Percentiles rank a stretch among this genome's conserved stretches.
phyloP scores from a whole-genome alignment of 1,284 basidiomycete species.

The Leucoagaricus sp. region DNA sequence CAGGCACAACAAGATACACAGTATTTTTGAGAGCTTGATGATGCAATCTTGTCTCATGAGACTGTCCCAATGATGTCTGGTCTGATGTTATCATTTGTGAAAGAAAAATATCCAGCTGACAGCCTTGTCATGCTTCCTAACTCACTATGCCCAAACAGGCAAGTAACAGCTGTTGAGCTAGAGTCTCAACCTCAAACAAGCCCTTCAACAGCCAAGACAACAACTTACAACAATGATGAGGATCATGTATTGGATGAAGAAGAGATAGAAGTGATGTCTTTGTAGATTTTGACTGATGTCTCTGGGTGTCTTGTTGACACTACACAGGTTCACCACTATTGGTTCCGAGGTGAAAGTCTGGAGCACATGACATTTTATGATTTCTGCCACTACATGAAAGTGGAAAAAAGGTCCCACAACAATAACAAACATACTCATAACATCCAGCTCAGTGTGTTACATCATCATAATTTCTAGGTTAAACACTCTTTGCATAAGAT shows the following conservation, averaged over 20 bases:
- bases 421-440: neutral
- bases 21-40: slow-evolving; percentile 7
- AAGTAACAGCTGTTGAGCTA: too few relatives aligned
- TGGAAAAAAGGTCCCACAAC: neutral
- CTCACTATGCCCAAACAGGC: too few relatives aligned
- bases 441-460: neutral
- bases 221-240: neutral
- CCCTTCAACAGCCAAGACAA: too few relatives aligned
- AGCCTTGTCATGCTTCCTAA: too few relatives aligned
- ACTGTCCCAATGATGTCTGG: neutral
- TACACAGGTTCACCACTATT: neutral
- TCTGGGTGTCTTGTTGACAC: neutral
- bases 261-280: too few relatives aligned
- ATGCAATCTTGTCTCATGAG: slow-evolving; percentile 15
- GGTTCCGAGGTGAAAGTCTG: neutral
- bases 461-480: neutral
- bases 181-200: too few relatives aligned
- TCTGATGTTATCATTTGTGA: neutral
- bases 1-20: slow-evolving; percentile 17
- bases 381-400: neutral
- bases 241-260: neutral
- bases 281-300: too few relatives aligned
- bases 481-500: slow-evolving; percentile 9
- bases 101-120: neutral
- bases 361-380: neutral